Evolutionary conservation across 345 rosid genomes (phyloP).

Genomic region (Hibiscus trionum): DNA sequence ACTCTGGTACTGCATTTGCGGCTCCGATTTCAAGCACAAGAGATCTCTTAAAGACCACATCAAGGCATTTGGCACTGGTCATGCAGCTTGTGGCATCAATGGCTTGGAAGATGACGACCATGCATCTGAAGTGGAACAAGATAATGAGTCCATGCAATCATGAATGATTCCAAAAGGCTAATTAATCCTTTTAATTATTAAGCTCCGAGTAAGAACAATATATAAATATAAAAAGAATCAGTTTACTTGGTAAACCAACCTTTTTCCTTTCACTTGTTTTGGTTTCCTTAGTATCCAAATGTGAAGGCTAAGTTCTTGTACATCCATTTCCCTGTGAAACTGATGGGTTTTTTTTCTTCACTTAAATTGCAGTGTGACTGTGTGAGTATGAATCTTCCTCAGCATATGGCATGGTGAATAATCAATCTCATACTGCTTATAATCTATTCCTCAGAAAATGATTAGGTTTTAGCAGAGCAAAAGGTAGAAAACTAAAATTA

Average conservation of each 20-base stretch:
- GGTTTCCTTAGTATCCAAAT: slow-evolving; percentile 8
- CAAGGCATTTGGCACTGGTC: slow-evolving; percentile 77
- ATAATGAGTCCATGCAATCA: slow-evolving; percentile 27
- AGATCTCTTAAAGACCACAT: slow-evolving; percentile 93
- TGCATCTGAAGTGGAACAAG: slow-evolving; percentile 70
- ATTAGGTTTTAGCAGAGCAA: no score
- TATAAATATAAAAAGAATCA: slow-evolving; percentile 14
- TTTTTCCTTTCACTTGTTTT: not conserved
- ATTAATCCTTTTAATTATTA: no score
- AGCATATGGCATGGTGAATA: no score
- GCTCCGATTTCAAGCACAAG: slow-evolving; percentile 95
- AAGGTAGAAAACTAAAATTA: no score
- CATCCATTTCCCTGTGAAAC: no score
- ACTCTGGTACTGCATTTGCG: slow-evolving; percentile 93
- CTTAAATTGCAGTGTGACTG: no score
- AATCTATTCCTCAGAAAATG: no score
- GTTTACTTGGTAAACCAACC: slow-evolving; percentile 21
- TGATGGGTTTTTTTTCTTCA: no score
- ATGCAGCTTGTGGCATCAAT: slow-evolving; percentile 59
- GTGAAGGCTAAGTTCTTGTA: slow-evolving; percentile 17
- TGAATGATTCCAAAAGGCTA: not conserved
- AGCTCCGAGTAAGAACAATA: not conserved
- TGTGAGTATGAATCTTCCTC: no score
- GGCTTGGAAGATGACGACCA: slow-evolving; percentile 62
- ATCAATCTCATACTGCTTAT: no score